phyloP scores from a whole-genome alignment of 192 early-diverging fungal genomes.

The Podila minutissima region DNA sequence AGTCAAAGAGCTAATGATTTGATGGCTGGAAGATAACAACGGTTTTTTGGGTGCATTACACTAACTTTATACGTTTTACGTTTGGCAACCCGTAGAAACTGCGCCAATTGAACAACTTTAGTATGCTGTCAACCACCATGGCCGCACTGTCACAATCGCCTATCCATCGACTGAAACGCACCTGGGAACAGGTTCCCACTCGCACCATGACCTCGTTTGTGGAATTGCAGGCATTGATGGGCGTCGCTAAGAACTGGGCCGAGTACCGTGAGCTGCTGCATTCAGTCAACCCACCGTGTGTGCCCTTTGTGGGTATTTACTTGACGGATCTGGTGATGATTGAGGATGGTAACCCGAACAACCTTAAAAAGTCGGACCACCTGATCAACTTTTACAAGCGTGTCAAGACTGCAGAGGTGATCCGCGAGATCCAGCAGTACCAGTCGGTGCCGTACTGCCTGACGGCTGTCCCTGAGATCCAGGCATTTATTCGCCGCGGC shows the following conservation, averaged over 20 bases:
- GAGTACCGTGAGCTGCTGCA: slow-evolving; percentile 86
- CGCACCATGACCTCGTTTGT: slow-evolving; percentile 66
- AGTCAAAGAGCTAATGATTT: background rate
- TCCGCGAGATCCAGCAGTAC: slow-evolving; percentile 90
- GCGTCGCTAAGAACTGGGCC: slow-evolving; percentile 81
- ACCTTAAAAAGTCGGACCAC: slow-evolving; percentile 65
- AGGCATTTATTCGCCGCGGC: slow-evolving; percentile 77
- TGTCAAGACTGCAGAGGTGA: slow-evolving; percentile 86
- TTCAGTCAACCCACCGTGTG: slow-evolving; percentile 80
- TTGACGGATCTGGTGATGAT: slow-evolving; percentile 92
- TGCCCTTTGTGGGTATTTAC: slow-evolving; percentile 77
- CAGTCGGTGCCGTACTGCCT: slow-evolving; percentile 84
- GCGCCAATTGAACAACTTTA: slow-evolving; percentile 88
- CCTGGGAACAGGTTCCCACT: slow-evolving; percentile 81
- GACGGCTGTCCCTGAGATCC: slow-evolving; percentile 82
- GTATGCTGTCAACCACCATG: slow-evolving; percentile 88
- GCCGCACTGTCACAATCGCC: slow-evolving; percentile 87
- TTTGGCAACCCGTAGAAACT: slow-evolving; percentile 16
- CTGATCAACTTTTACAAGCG: slow-evolving; percentile 94
- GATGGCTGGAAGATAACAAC: slow-evolving; percentile 57
- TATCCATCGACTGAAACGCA: slow-evolving; percentile 89
- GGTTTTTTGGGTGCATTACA: background rate
- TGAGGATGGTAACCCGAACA: slow-evolving; percentile 87
- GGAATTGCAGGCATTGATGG: slow-evolving; percentile 78
- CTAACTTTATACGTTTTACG: too few species aligned